Evolutionary conservation across 2,329 filamentous ascomycete species (phyloP).

Genomic region (Raffaelea albimanens): DNA sequence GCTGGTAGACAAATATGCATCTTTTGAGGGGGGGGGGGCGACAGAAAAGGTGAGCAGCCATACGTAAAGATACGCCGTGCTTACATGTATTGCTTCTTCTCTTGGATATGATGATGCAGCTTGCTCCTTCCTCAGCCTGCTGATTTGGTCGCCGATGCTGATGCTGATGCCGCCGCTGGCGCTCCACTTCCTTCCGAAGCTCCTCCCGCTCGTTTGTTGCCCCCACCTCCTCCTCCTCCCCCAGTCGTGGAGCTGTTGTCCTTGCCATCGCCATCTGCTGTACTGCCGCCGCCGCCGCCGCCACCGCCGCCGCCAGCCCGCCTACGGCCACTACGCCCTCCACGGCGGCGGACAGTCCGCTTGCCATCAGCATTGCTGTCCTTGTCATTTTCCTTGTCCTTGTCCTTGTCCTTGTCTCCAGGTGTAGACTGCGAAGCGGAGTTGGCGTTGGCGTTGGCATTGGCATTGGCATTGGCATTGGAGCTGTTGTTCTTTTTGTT

Average conservation of each 20-base stretch:
- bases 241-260: not conserved
- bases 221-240: not conserved
- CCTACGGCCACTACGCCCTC: slow-evolving; percentile 10
- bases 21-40: no score
- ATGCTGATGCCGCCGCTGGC: not conserved
- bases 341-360: slow-evolving; percentile 11
- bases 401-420: not conserved
- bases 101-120: no score
- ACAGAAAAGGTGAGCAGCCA: no score
- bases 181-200: not conserved
- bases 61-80: no score
- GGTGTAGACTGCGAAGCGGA: no score
- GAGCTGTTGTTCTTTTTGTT: slow-evolving; percentile 4
- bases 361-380: slow-evolving; percentile 4
- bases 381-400: not conserved
- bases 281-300: not conserved
- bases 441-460: no score
- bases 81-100: no score
- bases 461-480: no score
- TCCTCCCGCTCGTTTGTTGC: not conserved
- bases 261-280: not conserved
- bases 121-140: no score
- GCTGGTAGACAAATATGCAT: no score
- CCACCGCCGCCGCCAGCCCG: slow-evolving; percentile 2
- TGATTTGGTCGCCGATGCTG: not conserved